phyloP scores from a whole-genome alignment of 129 eudicot species.

The Calendula officinalis region DNA sequence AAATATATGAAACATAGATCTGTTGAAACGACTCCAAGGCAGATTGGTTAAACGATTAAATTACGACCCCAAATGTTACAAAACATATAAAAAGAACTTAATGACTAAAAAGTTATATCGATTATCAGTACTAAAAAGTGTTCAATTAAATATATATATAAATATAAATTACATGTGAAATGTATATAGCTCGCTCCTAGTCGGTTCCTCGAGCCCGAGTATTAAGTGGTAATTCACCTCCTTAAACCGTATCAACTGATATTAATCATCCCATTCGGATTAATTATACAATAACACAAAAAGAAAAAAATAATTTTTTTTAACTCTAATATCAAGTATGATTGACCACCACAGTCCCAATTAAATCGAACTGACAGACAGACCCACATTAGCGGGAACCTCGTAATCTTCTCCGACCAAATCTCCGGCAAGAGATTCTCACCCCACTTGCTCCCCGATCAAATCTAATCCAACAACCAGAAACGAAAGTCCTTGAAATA shows the following conservation, averaged over 20 bases:
- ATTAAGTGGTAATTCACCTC: constrained; percentile 26
- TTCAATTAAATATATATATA: constrained; percentile 29
- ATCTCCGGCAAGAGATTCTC: not conserved
- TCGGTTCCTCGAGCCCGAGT: constrained; percentile 37
- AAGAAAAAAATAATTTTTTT: not conserved
- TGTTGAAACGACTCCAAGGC: no score
- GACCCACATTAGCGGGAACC: no score
- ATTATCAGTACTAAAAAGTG: not conserved
- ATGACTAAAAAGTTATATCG: not conserved
- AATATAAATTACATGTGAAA: constrained; percentile 32
- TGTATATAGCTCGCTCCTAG: constrained; percentile 38
- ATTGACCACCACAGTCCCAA: constrained; percentile 27
- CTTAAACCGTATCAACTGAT: constrained; percentile 21
- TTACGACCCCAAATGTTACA: no score
- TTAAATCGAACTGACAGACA: constrained; percentile 3
- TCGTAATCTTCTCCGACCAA: no score
- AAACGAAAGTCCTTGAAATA: constrained; percentile 52
- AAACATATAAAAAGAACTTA: no score
- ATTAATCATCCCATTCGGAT: constrained; percentile 36
- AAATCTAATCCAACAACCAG: constrained; percentile 49
- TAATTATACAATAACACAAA: constrained; percentile 36
- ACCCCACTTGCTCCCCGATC: constrained; percentile 51
- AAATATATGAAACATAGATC: no score
- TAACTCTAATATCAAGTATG: constrained; percentile 23
- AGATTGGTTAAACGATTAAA: no score